Percentiles rank a stretch among this genome's conserved stretches.
phyloP scores from a whole-genome alignment of 192 early-diverging fungal species.

The Cladochytrium replicatum region DNA sequence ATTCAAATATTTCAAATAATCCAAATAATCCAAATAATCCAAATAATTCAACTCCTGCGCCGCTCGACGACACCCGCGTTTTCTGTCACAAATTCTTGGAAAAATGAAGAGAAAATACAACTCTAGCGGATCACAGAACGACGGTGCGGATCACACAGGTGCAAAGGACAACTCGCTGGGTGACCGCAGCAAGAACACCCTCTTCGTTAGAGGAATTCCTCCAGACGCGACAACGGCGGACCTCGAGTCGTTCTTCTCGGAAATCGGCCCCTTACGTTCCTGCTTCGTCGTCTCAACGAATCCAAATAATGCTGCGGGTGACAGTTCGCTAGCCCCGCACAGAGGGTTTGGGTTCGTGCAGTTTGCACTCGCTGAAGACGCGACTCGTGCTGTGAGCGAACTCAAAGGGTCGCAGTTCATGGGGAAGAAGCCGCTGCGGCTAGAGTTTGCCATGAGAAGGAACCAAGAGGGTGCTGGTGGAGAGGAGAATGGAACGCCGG shows the following conservation, averaged over 20 bases:
- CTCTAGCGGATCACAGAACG: too few species aligned
- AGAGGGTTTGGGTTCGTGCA: constrained; percentile 91
- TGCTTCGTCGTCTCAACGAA: constrained; percentile 73
- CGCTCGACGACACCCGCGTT: too few species aligned
- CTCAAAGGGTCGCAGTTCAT: constrained; percentile 67
- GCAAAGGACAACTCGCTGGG: too few species aligned
- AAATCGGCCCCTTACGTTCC: constrained; percentile 76
- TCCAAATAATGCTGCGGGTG: constrained; percentile 25
- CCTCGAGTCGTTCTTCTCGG: constrained; percentile 81
- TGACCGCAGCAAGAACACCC: constrained; percentile 40
- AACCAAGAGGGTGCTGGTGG: background rate
- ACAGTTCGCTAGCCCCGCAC: too few species aligned
- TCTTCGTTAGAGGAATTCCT: constrained; percentile 86
- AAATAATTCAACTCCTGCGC: too few species aligned
- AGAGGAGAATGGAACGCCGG: constrained; percentile 2
- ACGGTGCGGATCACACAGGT: too few species aligned
- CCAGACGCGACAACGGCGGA: constrained; percentile 68
- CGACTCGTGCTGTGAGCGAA: constrained; percentile 63
- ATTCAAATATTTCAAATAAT: too few species aligned
- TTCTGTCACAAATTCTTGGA: too few species aligned
- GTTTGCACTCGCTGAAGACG: constrained; percentile 71
- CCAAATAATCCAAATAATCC: too few species aligned
- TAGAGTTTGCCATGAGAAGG: constrained; percentile 68
- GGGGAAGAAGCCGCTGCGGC: constrained; percentile 49
- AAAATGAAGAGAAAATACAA: too few species aligned